Conservation (phyloP, 495 filamentous ascomycete genomes). For the Penicillium crystallinum region DNA sequence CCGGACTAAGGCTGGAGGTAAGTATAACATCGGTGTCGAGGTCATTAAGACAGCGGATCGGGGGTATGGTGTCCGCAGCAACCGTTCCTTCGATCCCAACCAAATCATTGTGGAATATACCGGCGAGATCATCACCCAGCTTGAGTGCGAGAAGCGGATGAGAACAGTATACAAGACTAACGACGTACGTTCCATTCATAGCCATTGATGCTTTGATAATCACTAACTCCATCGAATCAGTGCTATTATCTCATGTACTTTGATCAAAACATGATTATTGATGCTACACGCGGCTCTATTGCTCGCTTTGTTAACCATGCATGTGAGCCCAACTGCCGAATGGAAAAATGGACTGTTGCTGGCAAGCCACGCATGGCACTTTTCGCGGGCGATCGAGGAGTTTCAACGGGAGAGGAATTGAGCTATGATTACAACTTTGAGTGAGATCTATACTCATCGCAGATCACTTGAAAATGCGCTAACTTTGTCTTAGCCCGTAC, state of each 20-base stretch:
- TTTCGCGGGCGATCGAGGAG: constrained; percentile 83
- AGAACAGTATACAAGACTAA: constrained; percentile 86
- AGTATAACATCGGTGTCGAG: constrained; percentile 88
- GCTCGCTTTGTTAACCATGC: constrained; percentile 98
- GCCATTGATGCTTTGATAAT: neutral
- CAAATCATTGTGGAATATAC: constrained; percentile 98
- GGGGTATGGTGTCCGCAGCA: constrained; percentile 86
- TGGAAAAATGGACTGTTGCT: constrained; percentile 96
- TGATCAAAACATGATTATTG: constrained; percentile 97
- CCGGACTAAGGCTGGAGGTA: constrained; percentile 69
- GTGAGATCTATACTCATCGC: constrained; percentile 26
- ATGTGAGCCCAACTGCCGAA: constrained; percentile 92
- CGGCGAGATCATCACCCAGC: constrained; percentile 92
- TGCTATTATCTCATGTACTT: constrained; percentile 98
- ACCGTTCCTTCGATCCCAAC: constrained; percentile 77
- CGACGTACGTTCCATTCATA: constrained; percentile 52
- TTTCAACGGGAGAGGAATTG: constrained; percentile 90
- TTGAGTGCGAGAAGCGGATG: constrained; percentile 91
- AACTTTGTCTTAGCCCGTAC: constrained; percentile 48
- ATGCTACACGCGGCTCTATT: constrained; percentile 91
- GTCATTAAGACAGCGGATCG: constrained; percentile 85
- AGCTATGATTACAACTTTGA: constrained; percentile 99
- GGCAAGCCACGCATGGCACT: constrained; percentile 95
- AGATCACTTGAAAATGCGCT: neutral
- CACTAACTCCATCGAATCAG: constrained; percentile 38